Conservation (phyloP, 305 asterid genomes). For the Vinca major region DNA sequence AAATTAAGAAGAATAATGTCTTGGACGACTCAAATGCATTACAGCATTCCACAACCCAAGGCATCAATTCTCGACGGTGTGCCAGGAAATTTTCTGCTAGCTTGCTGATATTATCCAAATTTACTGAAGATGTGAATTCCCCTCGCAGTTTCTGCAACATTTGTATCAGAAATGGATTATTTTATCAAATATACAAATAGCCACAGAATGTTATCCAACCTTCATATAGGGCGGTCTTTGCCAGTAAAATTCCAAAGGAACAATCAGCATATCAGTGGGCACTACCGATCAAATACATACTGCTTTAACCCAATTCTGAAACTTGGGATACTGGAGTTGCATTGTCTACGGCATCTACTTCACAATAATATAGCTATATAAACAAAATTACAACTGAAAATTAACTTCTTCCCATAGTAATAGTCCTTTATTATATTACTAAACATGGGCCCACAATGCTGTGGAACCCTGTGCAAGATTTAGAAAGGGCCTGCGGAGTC, state of each 20-base stretch:
- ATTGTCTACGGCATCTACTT: not conserved
- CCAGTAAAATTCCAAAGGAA: not conserved
- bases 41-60: conserved; percentile 73
- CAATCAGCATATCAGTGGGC: not conserved
- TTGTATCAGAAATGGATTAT: conserved; percentile 1
- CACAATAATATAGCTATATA: not conserved
- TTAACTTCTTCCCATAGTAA: not conserved
- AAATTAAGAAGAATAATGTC: conserved; percentile 53
- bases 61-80: conserved; percentile 42
- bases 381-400: not conserved
- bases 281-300: not conserved
- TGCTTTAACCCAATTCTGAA: not conserved
- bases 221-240: not conserved
- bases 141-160: conserved; percentile 48
- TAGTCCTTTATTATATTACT: too few relatives aligned
- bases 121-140: conserved; percentile 34
- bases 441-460: not conserved
- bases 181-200: not conserved
- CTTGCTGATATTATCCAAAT: conserved; percentile 49
- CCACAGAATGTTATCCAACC: not conserved
- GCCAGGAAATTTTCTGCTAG: conserved; percentile 42
- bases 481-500: not conserved
- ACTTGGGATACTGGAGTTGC: too few relatives aligned
- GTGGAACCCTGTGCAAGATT: not conserved
- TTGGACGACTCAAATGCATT: conserved; percentile 48